phyloP scores from a whole-genome alignment of 306 rosid genomes.

The Cicer pinnatifidum region DNA sequence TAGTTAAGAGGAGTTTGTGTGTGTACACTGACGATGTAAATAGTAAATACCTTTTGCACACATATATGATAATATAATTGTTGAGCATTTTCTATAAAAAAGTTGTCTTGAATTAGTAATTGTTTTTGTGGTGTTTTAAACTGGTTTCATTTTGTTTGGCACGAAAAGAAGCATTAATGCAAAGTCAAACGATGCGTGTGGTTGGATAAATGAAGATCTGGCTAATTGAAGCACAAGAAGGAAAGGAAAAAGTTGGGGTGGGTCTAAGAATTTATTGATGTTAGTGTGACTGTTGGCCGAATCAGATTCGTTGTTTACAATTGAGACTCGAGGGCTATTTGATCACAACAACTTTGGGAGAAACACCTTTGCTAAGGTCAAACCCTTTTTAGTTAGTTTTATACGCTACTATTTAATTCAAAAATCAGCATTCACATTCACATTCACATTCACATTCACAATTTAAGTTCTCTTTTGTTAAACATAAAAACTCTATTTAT shows the following conservation, averaged over 20 bases:
- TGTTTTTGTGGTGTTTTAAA: too few species aligned
- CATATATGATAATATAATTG: too few species aligned
- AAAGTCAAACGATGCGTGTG: constrained; percentile 47
- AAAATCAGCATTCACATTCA: too few species aligned
- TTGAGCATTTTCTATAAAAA: too few species aligned
- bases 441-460: too few species aligned
- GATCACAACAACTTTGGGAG: background rate
- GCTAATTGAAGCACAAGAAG: background rate
- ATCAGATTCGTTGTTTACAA: constrained; percentile 4
- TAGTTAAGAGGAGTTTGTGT: too few species aligned
- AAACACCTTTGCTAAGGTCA: constrained; percentile 11
- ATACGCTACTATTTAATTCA: too few species aligned
- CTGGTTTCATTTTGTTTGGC: background rate
- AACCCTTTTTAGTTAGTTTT: background rate
- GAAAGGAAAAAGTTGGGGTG: constrained; percentile 24
- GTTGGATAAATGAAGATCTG: constrained; percentile 17
- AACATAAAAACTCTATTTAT: too few species aligned
- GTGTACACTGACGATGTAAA: too few species aligned
- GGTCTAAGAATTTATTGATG: constrained; percentile 40
- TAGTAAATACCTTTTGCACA: too few species aligned
- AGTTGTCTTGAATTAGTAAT: too few species aligned
- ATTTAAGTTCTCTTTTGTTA: too few species aligned
- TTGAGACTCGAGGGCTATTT: background rate
- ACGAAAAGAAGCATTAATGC: background rate
- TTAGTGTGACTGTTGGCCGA: background rate